Percentiles rank a stretch among this genome's conserved stretches.
Evolutionary conservation across 257 asterid genomes (phyloP).

Genomic region (Phtheirospermum japonicum): DNA sequence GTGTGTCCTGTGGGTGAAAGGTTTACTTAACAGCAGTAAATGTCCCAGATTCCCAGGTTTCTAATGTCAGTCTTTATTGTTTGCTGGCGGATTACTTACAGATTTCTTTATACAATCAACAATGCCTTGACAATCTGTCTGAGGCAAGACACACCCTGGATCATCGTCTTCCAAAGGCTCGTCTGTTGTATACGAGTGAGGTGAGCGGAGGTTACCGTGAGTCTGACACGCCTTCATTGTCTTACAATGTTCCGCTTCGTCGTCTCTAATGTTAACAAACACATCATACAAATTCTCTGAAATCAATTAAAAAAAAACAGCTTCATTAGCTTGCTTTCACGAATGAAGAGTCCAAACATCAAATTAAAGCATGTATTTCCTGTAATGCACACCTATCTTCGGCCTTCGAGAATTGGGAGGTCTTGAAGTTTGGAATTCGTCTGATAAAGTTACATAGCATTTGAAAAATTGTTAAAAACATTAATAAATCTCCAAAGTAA

Average conservation of each 20-base stretch:
- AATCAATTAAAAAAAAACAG: background rate
- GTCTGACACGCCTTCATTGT: conserved; percentile 97
- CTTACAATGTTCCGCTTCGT: conserved; percentile 98
- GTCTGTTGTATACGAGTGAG: conserved; percentile 47
- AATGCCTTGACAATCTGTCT: conserved; percentile 72
- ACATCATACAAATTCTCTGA: conserved; percentile 88
- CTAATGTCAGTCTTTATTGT: conserved; percentile 17
- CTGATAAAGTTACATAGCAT: conserved; percentile 38
- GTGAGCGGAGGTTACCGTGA: conserved; percentile 85
- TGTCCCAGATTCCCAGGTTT: background rate
- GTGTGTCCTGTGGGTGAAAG: background rate
- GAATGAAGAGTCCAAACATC: background rate
- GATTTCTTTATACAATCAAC: conserved; percentile 75
- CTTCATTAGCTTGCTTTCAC: background rate
- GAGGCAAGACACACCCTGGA: conserved; percentile 37
- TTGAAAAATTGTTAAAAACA: conserved; percentile 1
- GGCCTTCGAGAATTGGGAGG: conserved; percentile 82
- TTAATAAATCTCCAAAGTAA: background rate
- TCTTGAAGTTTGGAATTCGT: conserved; percentile 89
- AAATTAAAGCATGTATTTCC: background rate
- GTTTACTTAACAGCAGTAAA: background rate
- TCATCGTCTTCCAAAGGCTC: conserved; percentile 35
- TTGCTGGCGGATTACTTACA: conserved; percentile 36
- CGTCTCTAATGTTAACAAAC: conserved; percentile 80
- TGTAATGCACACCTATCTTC: conserved; percentile 59